Evolutionary conservation across 768 basidiomycete species (phyloP).

Genomic region (Suillus plorans): DNA sequence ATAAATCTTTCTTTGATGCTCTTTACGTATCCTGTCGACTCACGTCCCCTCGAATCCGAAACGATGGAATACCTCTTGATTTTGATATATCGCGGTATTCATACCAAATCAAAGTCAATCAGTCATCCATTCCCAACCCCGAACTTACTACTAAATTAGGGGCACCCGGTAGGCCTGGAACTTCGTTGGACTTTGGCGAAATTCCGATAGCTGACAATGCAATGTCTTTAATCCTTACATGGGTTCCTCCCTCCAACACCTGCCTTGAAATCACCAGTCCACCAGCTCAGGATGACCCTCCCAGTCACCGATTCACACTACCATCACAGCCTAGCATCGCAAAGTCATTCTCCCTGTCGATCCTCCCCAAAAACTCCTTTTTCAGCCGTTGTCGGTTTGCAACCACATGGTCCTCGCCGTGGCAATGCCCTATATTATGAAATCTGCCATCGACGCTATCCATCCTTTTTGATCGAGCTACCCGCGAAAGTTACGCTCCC

Average conservation of each 20-base stretch:
- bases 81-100: not conserved
- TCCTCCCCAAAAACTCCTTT: not conserved
- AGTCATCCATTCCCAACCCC: too few relatives aligned
- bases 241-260: not conserved
- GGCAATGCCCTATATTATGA: not conserved
- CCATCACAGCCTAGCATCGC: not conserved
- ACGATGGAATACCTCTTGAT: not conserved
- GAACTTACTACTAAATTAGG: too few relatives aligned
- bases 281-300: not conserved
- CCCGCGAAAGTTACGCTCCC: conserved; percentile 3
- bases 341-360: not conserved
- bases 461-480: conserved; percentile 1
- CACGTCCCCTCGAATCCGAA: not conserved
- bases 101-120: not conserved
- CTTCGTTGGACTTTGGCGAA: not conserved
- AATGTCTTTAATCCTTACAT: not conserved
- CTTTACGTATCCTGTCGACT: not conserved
- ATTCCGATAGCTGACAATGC: not conserved
- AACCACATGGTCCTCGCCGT: not conserved
- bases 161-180: too few relatives aligned
- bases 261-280: too few relatives aligned
- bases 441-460: not conserved
- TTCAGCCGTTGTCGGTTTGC: not conserved
- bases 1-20: not conserved
- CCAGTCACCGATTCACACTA: not conserved